Evolutionary conservation across 345 rosid genomes (phyloP), one percentile per base, ranked within the genome.

Genomic region (Lenwebbia sp.): DNA sequence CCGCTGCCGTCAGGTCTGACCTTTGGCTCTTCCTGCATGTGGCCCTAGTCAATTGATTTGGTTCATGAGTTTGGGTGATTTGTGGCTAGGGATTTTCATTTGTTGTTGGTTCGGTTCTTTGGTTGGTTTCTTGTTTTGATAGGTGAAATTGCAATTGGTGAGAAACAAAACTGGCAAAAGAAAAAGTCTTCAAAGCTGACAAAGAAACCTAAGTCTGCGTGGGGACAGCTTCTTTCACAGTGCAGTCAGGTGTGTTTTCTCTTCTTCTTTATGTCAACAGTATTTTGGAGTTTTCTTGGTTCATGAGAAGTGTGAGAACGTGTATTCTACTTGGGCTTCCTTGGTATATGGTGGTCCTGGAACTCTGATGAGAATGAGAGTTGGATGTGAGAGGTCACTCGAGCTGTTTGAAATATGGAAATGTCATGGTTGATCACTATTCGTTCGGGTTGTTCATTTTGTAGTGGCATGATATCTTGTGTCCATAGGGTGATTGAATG

Each of bases 191-290:
- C 86, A 4, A 93, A 91, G 90, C 53, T 89, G 13, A 82, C 83
- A 13, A 93, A 92, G 83, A 87, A 75, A 87, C 88, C 91, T 37
- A 94, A 92, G 86, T 89, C 87, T 88, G 96, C 97, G 25, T 98
- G 99, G 99, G 99, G 93, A 53, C 94, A 94, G 90, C 95, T 98
- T 86, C 96, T 98, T 86, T 96, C 99, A 5, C 97, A 96, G 94
- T 93, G 90, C 86, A 84, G 95, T 65, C 94, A 93, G 98, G 99
- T 94, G 53, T 47, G 88, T 88, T 82, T 58, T 87, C 82, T 41
- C 10, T 22, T 53, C 33, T 47, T 21, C 47, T 19, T 37, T 37
- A 70, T 37, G 81, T 37, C 26, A 28, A 47, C 84, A 22, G 70
- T 33, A 84, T 56, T 50, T 7, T 74, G 50, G 28, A 85, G 15